These are phyloP conservation scores for Zygoascus meyerae DNA, from an alignment of 1,139 yeast genomes.

Conservation along the genomic window DNA sequence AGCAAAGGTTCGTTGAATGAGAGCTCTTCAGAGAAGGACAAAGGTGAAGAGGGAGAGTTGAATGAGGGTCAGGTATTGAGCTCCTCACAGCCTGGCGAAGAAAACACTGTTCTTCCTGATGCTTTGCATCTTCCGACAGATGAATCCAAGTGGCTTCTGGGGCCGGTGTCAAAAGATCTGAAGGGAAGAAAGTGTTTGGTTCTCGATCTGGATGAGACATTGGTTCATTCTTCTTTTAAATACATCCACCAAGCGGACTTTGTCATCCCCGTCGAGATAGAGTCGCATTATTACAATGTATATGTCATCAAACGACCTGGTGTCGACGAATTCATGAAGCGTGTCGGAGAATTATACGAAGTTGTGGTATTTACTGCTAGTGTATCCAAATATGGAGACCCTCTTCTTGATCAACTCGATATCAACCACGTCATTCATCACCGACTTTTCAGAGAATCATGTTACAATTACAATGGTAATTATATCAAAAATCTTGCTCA, in stretches of 20 bases:
- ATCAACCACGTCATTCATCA: constrained; percentile 71
- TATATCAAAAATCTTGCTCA: constrained; percentile 90
- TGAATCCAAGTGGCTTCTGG: constrained; percentile 45
- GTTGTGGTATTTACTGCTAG: constrained; percentile 97
- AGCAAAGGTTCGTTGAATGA: neutral
- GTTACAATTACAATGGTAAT: constrained; percentile 80
- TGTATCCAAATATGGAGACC: constrained; percentile 93
- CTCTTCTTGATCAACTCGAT: constrained; percentile 84
- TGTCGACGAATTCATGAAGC: constrained; percentile 82
- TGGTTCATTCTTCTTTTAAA: constrained; percentile 93
- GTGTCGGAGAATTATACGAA: constrained; percentile 82
- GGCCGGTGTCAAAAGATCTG: constrained; percentile 43
- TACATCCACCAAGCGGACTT: constrained; percentile 89
- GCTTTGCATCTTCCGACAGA: constrained; percentile 2
- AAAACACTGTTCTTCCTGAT: neutral
- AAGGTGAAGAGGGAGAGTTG: neutral
- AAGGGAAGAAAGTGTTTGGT: constrained; percentile 75
- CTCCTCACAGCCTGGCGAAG: neutral
- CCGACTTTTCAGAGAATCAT: constrained; percentile 83
- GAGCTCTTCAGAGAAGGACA: neutral
- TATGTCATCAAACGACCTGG: constrained; percentile 97
- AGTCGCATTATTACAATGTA: constrained; percentile 85
- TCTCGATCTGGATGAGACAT: constrained; percentile 89
- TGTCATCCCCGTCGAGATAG: constrained; percentile 89
- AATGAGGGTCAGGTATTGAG: constrained; percentile 3